A percentile compares a stretch with the other conserved stretches of the same genome.
Evolutionary conservation across 768 basidiomycete genomes (phyloP).

Genomic region (Agaricus sinodeliciosus): DNA sequence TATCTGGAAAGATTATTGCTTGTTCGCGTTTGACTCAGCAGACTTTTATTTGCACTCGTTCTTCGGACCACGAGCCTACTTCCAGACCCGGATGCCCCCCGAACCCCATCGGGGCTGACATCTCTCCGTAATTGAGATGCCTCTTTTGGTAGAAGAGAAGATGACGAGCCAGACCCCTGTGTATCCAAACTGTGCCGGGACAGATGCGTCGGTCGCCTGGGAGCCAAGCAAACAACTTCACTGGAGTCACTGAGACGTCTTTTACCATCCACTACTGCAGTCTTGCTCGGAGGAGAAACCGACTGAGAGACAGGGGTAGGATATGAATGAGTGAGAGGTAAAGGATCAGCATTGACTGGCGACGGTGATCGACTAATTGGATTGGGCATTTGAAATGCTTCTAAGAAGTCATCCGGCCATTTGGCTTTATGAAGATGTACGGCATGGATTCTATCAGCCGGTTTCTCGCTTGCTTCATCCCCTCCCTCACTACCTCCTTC

Average conservation of each 20-base stretch:
- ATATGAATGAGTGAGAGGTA: conserved; percentile 8
- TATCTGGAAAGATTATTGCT: conserved; percentile 27
- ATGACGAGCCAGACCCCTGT: not conserved
- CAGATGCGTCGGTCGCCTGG: conserved; percentile 56
- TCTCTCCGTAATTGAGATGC: conserved; percentile 38
- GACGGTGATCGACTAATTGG: conserved; percentile 19
- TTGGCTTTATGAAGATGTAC: conserved; percentile 71
- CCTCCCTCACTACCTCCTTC: conserved; percentile 13
- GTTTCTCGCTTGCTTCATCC: conserved; percentile 17
- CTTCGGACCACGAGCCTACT: conserved; percentile 49
- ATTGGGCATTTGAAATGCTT: conserved; percentile 38
- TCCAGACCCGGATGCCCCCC: conserved; percentile 19
- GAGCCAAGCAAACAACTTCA: conserved; percentile 39
- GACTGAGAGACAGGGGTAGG: conserved; percentile 23
- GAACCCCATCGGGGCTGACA: conserved; percentile 46
- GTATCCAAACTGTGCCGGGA: conserved; percentile 59
- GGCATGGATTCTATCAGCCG: conserved; percentile 25
- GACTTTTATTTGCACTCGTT: conserved; percentile 40
- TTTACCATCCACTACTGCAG: conserved; percentile 43
- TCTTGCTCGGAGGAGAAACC: conserved; percentile 45
- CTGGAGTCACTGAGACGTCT: conserved; percentile 34
- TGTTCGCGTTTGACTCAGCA: conserved; percentile 23
- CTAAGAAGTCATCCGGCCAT: conserved; percentile 79
- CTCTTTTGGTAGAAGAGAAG: conserved; percentile 32
- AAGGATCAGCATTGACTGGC: not conserved